phyloP scores from a whole-genome alignment of 1,284 basidiomycete genomes.

The Pseudomicrostroma phylloplanum region DNA sequence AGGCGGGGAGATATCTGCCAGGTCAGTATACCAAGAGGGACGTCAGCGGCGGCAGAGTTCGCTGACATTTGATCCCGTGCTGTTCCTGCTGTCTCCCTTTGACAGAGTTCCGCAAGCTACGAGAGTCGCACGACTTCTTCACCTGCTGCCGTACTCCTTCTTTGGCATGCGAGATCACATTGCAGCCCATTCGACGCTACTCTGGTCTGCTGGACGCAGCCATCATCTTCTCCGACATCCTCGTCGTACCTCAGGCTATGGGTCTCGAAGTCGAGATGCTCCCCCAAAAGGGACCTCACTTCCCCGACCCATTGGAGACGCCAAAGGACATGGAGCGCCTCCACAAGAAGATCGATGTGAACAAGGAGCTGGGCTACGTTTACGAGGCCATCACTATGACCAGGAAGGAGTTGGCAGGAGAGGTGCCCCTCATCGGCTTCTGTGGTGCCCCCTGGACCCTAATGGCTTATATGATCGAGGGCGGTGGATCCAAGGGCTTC shows the following conservation, averaged over 20 bases:
- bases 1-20: conserved; percentile 91
- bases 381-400: conserved; percentile 46
- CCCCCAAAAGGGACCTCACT: conserved; percentile 46
- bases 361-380: conserved; percentile 50
- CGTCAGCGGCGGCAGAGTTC: too few relatives aligned
- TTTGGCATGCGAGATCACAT: conserved; percentile 47
- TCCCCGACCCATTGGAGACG: conserved; percentile 41
- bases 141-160: conserved; percentile 47
- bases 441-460: conserved; percentile 50
- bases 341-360: conserved; percentile 45
- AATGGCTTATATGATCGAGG: conserved; percentile 51
- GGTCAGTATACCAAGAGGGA: conserved; percentile 62
- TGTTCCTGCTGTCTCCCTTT: background rate
- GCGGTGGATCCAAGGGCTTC: conserved; percentile 46
- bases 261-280: conserved; percentile 50
- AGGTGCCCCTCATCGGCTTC: conserved; percentile 50
- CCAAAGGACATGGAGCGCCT: conserved; percentile 42
- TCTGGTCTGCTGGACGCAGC: conserved; percentile 46
- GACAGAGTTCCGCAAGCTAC: conserved; percentile 45
- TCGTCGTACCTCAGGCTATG: conserved; percentile 50
- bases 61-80: too few relatives aligned
- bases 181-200: conserved; percentile 49
- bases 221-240: conserved; percentile 50
- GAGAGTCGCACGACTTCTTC: conserved; percentile 49
- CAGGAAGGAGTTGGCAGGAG: conserved; percentile 41